phyloP scores from a whole-genome alignment of 495 filamentous ascomycete genomes.

The Penicillium steckii region DNA sequence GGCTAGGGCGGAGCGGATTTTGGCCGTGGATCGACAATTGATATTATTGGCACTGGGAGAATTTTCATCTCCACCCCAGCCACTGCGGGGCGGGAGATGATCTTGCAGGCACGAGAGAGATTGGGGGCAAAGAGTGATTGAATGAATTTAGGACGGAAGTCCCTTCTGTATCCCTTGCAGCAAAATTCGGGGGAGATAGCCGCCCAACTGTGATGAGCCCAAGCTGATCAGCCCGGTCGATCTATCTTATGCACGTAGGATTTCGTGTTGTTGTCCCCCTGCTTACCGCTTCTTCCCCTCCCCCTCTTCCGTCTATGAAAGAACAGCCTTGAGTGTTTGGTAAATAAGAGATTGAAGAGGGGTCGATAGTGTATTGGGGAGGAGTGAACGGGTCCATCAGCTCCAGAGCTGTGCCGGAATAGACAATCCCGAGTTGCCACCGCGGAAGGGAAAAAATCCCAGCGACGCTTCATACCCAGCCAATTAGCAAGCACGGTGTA shows the following conservation, averaged over 20 bases:
- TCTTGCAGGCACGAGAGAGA: constrained; percentile 24
- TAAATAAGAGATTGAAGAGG: not conserved
- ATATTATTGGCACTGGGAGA: constrained; percentile 16
- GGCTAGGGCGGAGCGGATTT: constrained; percentile 13
- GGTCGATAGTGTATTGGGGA: no score
- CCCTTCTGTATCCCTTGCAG: constrained; percentile 16
- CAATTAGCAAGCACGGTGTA: constrained; percentile 7
- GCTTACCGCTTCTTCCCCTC: constrained; percentile 19
- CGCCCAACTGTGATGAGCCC: constrained; percentile 4
- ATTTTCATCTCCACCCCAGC: constrained; percentile 13
- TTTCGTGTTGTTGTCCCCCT: constrained; percentile 15
- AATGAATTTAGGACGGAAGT: no score
- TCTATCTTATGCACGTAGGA: constrained; percentile 26
- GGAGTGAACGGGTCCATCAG: not conserved
- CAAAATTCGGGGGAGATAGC: not conserved
- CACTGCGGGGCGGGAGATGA: constrained; percentile 32
- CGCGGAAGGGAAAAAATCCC: constrained; percentile 10
- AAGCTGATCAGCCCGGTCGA: constrained; percentile 9
- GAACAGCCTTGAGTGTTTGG: no score
- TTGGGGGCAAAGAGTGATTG: constrained; percentile 6
- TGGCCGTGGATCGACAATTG: not conserved
- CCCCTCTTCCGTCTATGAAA: not conserved
- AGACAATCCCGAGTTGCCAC: constrained; percentile 25
- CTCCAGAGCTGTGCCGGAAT: constrained; percentile 12
- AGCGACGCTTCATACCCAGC: constrained; percentile 9